Evolutionary conservation across 1,284 basidiomycete genomes (phyloP).

Genomic region (Naganishia sp.): DNA sequence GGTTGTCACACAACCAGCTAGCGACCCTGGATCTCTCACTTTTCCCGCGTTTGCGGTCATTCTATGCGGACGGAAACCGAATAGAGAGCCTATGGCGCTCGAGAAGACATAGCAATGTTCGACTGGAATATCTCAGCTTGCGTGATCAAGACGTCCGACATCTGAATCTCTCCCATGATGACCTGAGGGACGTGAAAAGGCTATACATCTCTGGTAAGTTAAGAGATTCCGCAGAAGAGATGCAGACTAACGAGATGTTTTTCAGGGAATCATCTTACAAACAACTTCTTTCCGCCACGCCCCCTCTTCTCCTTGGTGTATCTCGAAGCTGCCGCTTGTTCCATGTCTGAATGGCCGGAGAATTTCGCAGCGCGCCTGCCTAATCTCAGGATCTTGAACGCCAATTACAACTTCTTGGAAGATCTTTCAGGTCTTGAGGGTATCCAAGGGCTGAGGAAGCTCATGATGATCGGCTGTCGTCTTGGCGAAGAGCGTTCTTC

Average conservation of each 20-base stretch:
- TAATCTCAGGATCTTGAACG: constrained; percentile 87
- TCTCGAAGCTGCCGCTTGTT: constrained; percentile 88
- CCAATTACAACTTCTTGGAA: constrained; percentile 91
- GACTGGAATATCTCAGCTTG: constrained; percentile 85
- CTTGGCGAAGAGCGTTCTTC: constrained; percentile 64
- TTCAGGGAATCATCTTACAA: constrained; percentile 52
- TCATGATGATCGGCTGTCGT: constrained; percentile 81
- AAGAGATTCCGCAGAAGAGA: not conserved
- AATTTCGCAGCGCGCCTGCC: constrained; percentile 70
- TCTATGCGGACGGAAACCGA: constrained; percentile 88
- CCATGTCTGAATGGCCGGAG: constrained; percentile 71
- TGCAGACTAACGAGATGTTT: not conserved
- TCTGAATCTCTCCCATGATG: constrained; percentile 63
- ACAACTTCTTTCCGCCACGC: constrained; percentile 63
- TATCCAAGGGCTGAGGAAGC: constrained; percentile 72
- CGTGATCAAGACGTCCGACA: constrained; percentile 78
- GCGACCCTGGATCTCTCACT: constrained; percentile 66
- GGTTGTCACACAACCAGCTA: constrained; percentile 80
- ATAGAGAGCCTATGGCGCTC: constrained; percentile 58
- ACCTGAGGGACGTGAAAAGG: constrained; percentile 85
- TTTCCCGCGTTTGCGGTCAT: constrained; percentile 76
- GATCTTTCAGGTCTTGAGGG: constrained; percentile 69
- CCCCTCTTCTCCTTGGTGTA: constrained; percentile 78
- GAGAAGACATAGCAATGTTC: constrained; percentile 62
- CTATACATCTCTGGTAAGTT: constrained; percentile 86